Base-by-base conservation (phyloP, 2,329 filamentous ascomycete species). In the Thermothelomyces thermophilus region DNA sequence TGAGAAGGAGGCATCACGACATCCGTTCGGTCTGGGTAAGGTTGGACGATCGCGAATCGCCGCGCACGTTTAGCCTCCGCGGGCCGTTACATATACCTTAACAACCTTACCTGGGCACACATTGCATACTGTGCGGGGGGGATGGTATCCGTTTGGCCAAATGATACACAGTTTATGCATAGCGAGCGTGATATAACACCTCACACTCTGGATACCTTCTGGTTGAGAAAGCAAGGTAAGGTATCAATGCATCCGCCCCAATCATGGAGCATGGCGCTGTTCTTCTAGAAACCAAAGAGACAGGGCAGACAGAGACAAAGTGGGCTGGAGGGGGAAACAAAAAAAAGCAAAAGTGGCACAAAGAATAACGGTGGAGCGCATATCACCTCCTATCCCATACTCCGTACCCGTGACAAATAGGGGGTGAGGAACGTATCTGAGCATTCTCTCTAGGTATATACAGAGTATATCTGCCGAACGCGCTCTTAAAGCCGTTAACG, bases 21-120 rank as follows among this genome's bases (percentile, higher is more conserved):
- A 48, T 45, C 48, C 48, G 47, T 46, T 41, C 46, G 48, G 48
- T 50, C 47, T 51, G 54, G 52, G 43, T 54, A 58, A 53, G 54
- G 52, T 57, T 54, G 46, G 20, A 20, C 22, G 26, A 30, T 41
- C 45, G 24, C 17, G 35, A 36, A 6, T 45, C 10, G 48, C 10
- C 41, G n/a, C 28, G 48, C 41, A 34, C 22, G 28, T 41, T 41
- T 35, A 45, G 35, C 48, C 30, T 46, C 19, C 14, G 35, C 41
- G 41, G 48, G 48, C 41, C 28, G 41, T 28, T 24, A 45, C 35
- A 40, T 40, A 30, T 14, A 26, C 31, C 33, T 35, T 31, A 22
- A 10, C n/a, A 11, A 26, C 22, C 36, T 4, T 40, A 20, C 17
- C 9, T n/a, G 24, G n/a, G 9, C 24, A 26, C n/a, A 17, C 33